These are phyloP conservation scores for Fusarium zealandicum DNA, from an alignment of 2,329 filamentous ascomycete species.

Conservation along the genomic window DNA sequence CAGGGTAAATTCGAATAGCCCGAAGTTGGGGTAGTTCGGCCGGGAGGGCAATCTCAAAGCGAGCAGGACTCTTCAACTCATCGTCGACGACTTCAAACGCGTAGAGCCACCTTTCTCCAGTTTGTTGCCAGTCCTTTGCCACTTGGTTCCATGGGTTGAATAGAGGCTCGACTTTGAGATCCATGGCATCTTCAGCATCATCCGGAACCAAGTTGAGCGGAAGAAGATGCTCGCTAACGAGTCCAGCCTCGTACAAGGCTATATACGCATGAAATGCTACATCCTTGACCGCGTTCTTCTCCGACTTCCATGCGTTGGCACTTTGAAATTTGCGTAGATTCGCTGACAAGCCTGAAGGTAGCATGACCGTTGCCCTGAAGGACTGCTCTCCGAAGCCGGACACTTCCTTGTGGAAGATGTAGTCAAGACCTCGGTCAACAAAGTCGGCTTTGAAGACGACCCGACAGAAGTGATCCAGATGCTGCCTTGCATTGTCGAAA, in stretches of 20 bases:
- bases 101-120: conserved; percentile 36
- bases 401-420: conserved; percentile 57
- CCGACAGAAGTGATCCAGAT: conserved; percentile 83
- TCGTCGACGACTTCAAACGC: conserved; percentile 47
- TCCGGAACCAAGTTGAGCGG: conserved; percentile 61
- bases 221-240: conserved; percentile 81
- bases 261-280: conserved; percentile 83
- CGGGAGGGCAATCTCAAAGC: conserved; percentile 56
- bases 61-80: conserved; percentile 41
- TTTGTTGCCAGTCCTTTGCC: conserved; percentile 51
- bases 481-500: conserved; percentile 74
- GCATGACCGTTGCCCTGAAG: conserved; percentile 67
- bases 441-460: conserved; percentile 65
- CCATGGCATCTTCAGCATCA: conserved; percentile 48
- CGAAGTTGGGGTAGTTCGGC: conserved; percentile 48
- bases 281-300: conserved; percentile 78
- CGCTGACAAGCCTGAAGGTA: conserved; percentile 74
- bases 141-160: conserved; percentile 58
- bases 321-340: conserved; percentile 41
- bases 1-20: conserved; percentile 52
- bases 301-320: conserved; percentile 67
- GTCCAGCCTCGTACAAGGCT: conserved; percentile 70
- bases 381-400: conserved; percentile 28
- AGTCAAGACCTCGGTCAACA: conserved; percentile 72
- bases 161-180: conserved; percentile 47